A percentile compares a stretch with the other conserved stretches of the same genome.
These are phyloP conservation scores for Papiliotrema fonsecae DNA, from an alignment of 1,284 basidiomycete genomes.

Conservation along the genomic window DNA sequence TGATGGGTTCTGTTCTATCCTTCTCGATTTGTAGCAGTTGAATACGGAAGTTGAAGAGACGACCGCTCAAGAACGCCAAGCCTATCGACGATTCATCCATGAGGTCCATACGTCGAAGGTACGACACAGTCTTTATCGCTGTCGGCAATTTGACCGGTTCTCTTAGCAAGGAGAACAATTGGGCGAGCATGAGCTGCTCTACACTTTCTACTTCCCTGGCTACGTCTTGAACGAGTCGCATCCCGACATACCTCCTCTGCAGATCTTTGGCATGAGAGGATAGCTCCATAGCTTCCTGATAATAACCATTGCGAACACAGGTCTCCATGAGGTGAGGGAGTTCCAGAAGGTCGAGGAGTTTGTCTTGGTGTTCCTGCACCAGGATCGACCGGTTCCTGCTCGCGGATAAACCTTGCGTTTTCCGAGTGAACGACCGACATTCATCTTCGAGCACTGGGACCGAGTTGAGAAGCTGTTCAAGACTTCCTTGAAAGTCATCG, in stretches of 20 bases:
- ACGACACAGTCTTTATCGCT: conserved; percentile 79
- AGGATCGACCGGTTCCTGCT: conserved; percentile 68
- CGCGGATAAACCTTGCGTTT: conserved; percentile 57
- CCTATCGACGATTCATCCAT: conserved; percentile 62
- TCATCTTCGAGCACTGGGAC: conserved; percentile 68
- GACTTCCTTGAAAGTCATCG: conserved; percentile 58
- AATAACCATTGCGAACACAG: conserved; percentile 84
- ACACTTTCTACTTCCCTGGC: conserved; percentile 70
- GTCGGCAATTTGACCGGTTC: conserved; percentile 83
- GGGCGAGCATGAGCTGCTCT: conserved; percentile 50
- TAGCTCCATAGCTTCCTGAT: conserved; percentile 81
- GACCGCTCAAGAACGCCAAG: conserved; percentile 62
- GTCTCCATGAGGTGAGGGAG: conserved; percentile 84
- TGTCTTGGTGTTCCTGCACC: conserved; percentile 84
- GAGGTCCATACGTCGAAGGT: conserved; percentile 70
- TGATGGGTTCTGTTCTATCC: conserved; percentile 60
- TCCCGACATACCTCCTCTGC: conserved; percentile 48
- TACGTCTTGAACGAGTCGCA: conserved; percentile 55
- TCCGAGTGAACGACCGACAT: conserved; percentile 60
- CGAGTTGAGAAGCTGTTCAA: conserved; percentile 60
- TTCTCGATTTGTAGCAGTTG: conserved; percentile 46
- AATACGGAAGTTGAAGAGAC: conserved; percentile 55
- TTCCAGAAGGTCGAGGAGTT: conserved; percentile 82
- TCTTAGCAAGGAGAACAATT: conserved; percentile 71
- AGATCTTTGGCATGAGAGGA: conserved; percentile 60